phyloP scores from a whole-genome alignment of 2,329 filamentous ascomycete species.

The Gaeumannomyces sp. region DNA sequence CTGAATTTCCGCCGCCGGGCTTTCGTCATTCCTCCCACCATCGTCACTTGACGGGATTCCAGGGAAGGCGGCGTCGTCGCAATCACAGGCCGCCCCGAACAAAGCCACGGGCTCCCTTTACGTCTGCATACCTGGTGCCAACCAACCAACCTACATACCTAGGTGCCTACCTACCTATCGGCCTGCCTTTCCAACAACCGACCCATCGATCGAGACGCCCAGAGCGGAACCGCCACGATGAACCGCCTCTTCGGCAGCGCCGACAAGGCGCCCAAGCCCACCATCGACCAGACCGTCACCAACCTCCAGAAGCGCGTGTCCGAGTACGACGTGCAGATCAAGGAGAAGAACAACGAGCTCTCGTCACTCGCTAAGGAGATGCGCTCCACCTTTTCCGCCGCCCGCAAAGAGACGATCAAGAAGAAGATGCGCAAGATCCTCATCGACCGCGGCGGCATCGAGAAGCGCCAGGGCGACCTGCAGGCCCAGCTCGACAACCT shows the following conservation, averaged over 20 bases:
- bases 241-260: conserved; percentile 85
- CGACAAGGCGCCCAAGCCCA: conserved; percentile 80
- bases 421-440: conserved; percentile 92
- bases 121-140: no score
- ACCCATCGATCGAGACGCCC: no score
- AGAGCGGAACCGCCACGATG: conserved; percentile 45
- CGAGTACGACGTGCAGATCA: conserved; percentile 88
- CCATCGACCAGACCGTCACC: conserved; percentile 72
- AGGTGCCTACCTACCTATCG: no score
- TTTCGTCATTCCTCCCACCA: background rate
- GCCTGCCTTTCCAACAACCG: no score
- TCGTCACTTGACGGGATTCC: background rate
- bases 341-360: conserved; percentile 86
- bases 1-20: background rate
- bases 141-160: no score
- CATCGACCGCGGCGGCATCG: conserved; percentile 89
- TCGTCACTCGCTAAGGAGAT: conserved; percentile 70
- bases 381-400: conserved; percentile 53
- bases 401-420: conserved; percentile 48
- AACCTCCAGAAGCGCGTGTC: conserved; percentile 82
- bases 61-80: background rate
- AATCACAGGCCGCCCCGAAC: background rate
- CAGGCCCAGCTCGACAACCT: conserved; percentile 97
- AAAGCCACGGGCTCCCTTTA: no score
- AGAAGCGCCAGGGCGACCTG: conserved; percentile 87